Evolutionary conservation across 2,329 filamentous ascomycete genomes (phyloP).

Genomic region (Aspergillus eucalypticola): DNA sequence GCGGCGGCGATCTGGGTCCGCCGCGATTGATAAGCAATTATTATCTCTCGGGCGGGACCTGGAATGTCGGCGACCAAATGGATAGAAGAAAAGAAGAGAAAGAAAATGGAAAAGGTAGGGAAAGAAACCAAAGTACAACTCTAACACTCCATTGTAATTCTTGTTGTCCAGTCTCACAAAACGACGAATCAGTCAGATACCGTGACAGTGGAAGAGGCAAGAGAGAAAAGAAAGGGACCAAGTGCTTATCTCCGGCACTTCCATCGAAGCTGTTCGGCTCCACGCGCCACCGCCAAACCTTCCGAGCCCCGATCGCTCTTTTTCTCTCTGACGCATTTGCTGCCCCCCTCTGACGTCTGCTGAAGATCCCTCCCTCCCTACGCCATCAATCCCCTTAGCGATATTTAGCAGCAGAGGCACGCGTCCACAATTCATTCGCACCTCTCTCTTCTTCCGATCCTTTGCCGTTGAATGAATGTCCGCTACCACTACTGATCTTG

Average conservation of each 20-base stretch:
- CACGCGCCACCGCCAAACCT: conserved; percentile 27
- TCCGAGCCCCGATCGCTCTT: conserved; percentile 20
- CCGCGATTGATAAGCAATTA: conserved; percentile 25
- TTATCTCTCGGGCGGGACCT: conserved; percentile 8
- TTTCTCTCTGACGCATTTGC: conserved; percentile 24
- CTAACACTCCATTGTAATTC: background rate
- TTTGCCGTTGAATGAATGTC: conserved; percentile 29
- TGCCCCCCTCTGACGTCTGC: conserved; percentile 8
- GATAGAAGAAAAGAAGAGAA: background rate
- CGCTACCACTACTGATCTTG: conserved; percentile 22
- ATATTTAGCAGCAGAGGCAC: background rate
- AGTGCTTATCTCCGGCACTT: conserved; percentile 22
- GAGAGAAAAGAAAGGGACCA: background rate
- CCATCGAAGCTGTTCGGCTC: conserved; percentile 17
- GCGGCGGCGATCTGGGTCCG: conserved; percentile 12
- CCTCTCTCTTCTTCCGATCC: background rate
- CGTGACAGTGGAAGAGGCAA: background rate
- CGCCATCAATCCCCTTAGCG: background rate
- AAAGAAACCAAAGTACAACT: no score
- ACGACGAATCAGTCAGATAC: background rate
- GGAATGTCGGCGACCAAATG: background rate
- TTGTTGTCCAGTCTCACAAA: background rate
- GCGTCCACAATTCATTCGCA: background rate
- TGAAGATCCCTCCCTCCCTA: conserved; percentile 2
- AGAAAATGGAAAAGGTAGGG: background rate